A percentile compares a stretch with the other conserved stretches of the same genome.
Conservation (phyloP, 441 rosid species). For the Manihot esculenta region DNA sequence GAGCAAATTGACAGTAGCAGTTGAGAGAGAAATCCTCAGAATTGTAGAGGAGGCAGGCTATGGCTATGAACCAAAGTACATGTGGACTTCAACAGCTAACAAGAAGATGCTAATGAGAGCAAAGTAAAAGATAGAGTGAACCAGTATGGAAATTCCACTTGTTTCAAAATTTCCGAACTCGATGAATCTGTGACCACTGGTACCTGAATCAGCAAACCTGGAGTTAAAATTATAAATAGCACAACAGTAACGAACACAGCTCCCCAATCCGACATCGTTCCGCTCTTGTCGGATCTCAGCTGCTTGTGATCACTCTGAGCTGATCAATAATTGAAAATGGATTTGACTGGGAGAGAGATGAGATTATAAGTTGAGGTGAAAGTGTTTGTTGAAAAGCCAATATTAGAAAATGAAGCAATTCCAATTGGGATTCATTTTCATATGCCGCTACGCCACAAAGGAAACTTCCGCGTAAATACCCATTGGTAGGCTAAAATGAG, state of each 20-base stretch:
- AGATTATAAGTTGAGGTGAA: no score
- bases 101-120: conserved; percentile 75
- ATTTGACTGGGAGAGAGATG: not conserved
- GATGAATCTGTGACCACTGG: conserved; percentile 50
- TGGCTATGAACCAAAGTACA: conserved; percentile 51
- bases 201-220: conserved; percentile 79
- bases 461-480: conserved; percentile 21
- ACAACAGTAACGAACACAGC: conserved; percentile 70
- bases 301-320: not conserved
- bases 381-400: conserved; percentile 26
- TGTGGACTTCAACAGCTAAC: conserved; percentile 68
- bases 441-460: conserved; percentile 5
- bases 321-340: not conserved
- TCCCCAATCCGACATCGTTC: conserved; percentile 70
- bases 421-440: conserved; percentile 30
- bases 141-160: conserved; percentile 77
- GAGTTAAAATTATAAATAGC: conserved; percentile 67
- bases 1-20: no score
- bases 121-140: conserved; percentile 76
- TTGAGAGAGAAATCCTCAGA: no score
- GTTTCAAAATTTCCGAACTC: conserved; percentile 93
- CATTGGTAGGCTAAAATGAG: not conserved
- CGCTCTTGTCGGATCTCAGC: not conserved
- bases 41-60: no score
- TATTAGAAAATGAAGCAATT: conserved; percentile 39